Base-by-base conservation (phyloP, 306 rosid genomes). In the Ormosia emarginata region DNA sequence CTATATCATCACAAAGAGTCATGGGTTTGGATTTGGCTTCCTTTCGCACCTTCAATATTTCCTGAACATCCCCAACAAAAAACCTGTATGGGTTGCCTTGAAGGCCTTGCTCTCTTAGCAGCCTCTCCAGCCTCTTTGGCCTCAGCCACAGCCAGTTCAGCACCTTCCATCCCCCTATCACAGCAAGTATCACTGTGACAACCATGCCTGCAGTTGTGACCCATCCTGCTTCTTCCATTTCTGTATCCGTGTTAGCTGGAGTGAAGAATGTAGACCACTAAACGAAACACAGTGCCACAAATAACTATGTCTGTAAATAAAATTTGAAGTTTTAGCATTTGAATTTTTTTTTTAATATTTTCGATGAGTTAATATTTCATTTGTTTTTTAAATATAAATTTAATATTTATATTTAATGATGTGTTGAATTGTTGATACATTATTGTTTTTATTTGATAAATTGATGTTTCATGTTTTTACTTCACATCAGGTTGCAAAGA, bases 11-110 rank as follows among this genome's bases (percentile, higher is more conserved):
- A 3, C 85, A 75, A 30, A 86, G 52, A 40, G 18, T 43, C 59
- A 90, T 86, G 61, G 90, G 87, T 57, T 82, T 84, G 46, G 91
- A 81, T 4, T 0, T 40, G 13, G 91, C 90, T 72, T 86, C 63
- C 1, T 8, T 32, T 8, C 1, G 7, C 85, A 84, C 57, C 36
- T 50, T 30, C 4, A 77, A 11, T n/a, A 33, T 17, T 4, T 83
- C 76, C 56, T 44, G 78, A 12, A 57, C 4, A 64, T 84, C 89
- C 6, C 91, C 90, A 58, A 14, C 34, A 4, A 55, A 32, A 32
- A 86, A 2, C 33, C 62, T 69, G 29, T 89, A 89, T 12, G 90
- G 59, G 7, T 82, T 86, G 32, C 85, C 90, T 0, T 13, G 0
- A 7, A 84, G 43, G 2, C 92, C 87, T 82, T 89, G 87, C 41